Base-by-base conservation (phyloP, 164 flowering plant genomes). In the Liquidambar formosana region DNA sequence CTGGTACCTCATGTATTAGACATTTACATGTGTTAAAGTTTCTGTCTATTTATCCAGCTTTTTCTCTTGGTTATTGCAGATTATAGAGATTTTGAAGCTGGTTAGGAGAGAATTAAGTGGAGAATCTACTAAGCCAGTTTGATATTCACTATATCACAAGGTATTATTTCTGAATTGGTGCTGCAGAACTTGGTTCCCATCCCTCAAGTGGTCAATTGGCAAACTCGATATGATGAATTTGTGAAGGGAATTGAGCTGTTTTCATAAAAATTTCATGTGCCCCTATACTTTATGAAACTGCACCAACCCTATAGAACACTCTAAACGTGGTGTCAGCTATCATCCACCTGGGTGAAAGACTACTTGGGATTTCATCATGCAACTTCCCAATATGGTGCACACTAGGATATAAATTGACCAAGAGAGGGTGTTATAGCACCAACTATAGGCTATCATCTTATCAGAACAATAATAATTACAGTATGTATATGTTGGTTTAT, bases 51-150 rank as follows among this genome's bases (percentile, higher is more conserved):
- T 27, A 22, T 38, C n/a, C 18, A 21, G 41, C 47, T 18, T 33
- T 6, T 59, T 57, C 52, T 38, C 43, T 46, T 57, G 38, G 19
- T 64, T 66, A 13, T 65, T 70, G 63, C 85, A 93, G 98, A 71
- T 93, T 26, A 81, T 86, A 70, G 98, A 93, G 76, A 83, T 79
- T 64, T 85, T 91, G 69, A 81, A 85, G 87, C 77, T 91, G 65
- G 84, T 93, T 51, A 87, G 69, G 75, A 84, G 88, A 75, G 97
- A 91, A 77, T 58, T 93, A 71, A 81, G 76, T 57, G 92, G 87
- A 65, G 94, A 82, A 62, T 68, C 81, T 48, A 58, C 51, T 2
- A 86, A 77, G 73, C n/a, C 69, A 11, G 61, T 48, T 51, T 78
- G 69, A 76, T 70, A 3, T n/a, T 45, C 43, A n/a, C 56, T 60